phyloP scores from a whole-genome alignment of 2,329 filamentous ascomycete genomes.

The Colletotrichum musicola region DNA sequence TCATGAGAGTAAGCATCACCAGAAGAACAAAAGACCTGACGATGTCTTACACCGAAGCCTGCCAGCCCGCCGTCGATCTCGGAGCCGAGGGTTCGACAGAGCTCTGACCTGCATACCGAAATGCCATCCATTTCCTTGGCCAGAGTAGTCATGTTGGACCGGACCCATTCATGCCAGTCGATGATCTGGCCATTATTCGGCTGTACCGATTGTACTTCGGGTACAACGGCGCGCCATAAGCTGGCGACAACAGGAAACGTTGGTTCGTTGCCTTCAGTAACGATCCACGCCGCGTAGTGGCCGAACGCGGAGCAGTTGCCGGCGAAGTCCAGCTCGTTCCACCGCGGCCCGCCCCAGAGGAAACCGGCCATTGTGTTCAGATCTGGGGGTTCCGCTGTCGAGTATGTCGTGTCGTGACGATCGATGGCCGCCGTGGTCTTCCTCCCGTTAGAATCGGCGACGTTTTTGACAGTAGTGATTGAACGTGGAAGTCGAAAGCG shows the following conservation, averaged over 20 bases:
- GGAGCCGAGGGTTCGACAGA: slow-evolving; percentile 25
- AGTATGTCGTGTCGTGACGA: background rate
- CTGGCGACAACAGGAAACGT: slow-evolving; percentile 14
- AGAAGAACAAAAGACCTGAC: background rate
- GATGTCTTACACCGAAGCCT: slow-evolving; percentile 10
- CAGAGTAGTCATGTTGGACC: slow-evolving; percentile 7
- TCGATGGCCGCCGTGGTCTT: background rate
- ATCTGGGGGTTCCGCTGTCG: background rate
- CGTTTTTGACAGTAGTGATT: no score
- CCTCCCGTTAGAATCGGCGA: background rate
- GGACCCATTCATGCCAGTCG: slow-evolving; percentile 35
- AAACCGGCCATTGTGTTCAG: slow-evolving; percentile 3
- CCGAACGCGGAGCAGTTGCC: slow-evolving; percentile 23
- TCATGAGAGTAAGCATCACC: background rate
- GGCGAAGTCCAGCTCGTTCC: slow-evolving; percentile 18
- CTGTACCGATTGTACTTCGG: background rate
- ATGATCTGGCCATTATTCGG: slow-evolving; percentile 6
- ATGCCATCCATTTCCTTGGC: background rate
- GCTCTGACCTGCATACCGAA: background rate
- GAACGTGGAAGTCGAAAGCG: background rate
- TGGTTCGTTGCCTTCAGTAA: slow-evolving; percentile 15
- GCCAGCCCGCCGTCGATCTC: slow-evolving; percentile 22
- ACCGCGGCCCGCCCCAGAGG: slow-evolving; percentile 5
- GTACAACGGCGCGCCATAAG: slow-evolving; percentile 28
- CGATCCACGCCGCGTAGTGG: slow-evolving; percentile 31